phyloP scores from a whole-genome alignment of 306 rosid genomes.

The Geum urbanum region DNA sequence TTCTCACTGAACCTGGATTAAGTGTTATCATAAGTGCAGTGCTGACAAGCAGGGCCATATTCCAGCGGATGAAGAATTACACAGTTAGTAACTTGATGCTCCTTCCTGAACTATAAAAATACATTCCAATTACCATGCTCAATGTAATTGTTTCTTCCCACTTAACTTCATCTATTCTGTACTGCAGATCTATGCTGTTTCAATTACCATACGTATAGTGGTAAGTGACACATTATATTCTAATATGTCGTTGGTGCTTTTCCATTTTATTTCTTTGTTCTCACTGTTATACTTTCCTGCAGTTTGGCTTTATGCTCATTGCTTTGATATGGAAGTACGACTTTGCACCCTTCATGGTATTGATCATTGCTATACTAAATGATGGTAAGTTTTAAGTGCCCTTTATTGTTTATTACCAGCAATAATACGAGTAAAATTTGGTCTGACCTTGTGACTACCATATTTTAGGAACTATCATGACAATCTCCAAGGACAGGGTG shows the following conservation, averaged over 20 bases:
- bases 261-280: slow-evolving; percentile 11
- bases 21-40: slow-evolving; percentile 98
- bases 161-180: slow-evolving; percentile 14
- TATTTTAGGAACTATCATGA: slow-evolving; percentile 87
- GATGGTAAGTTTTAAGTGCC: slow-evolving; percentile 56
- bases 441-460: slow-evolving; percentile 19
- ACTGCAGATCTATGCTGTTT: slow-evolving; percentile 93
- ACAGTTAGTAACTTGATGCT: slow-evolving; percentile 54
- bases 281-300: slow-evolving; percentile 27
- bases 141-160: slow-evolving; percentile 9
- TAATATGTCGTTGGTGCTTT: slow-evolving; percentile 7
- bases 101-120: slow-evolving; percentile 2
- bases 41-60: slow-evolving; percentile 96
- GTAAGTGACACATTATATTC: slow-evolving; percentile 42
- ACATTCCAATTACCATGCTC: neutral
- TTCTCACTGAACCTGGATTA: slow-evolving; percentile 96
- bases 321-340: slow-evolving; percentile 96
- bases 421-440: neutral
- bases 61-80: slow-evolving; percentile 98
- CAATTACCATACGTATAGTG: slow-evolving; percentile 98
- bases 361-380: slow-evolving; percentile 89
- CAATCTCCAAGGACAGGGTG: slow-evolving; percentile 95
- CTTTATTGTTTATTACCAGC: slow-evolving; percentile 2
- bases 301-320: slow-evolving; percentile 96
- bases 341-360: slow-evolving; percentile 96